Evolutionary conservation across 2,329 filamentous ascomycete species (phyloP), one percentile per base, ranked within the genome.

Genomic region (Aspergillus persii): DNA sequence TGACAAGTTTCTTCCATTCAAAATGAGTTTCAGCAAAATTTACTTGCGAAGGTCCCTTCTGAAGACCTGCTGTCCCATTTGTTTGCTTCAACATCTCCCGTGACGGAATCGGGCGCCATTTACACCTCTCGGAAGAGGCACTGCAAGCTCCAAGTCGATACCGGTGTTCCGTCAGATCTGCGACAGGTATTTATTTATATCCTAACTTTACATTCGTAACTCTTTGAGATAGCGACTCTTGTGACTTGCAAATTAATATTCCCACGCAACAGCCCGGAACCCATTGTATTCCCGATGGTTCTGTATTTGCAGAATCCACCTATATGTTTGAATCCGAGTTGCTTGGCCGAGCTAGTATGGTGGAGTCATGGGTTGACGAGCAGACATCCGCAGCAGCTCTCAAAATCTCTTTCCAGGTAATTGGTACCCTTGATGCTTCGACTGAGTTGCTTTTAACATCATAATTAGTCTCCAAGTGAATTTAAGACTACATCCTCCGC

Each of bases 331-430:
- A 51, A 44, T 58, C 50, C 26, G 63, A 64, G 50, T 52, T 69
- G 12, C 59, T 71, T 4, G 30, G 75, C 78, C 23, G 83, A 80
- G 29, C 80, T 54, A 57, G 66, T 61, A 59, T 71, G 59, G 49
- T 69, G 59, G 66, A 74, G 65, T 62, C 66, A 66, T 65, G 69
- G 70, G 47, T 63, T 36, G 60, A 74, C 71, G 66, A 59, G 60
- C 66, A 60, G 56, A 63, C 54, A 48, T 63, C 60, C 31, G 55
- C 62, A 44, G 63, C 64, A 12, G 62, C 66, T 53, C 59, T 70
- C 36, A 69, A 58, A 44, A 50, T 74, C 9, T 62, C 68, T 4
- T 70, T 78, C 53, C 74, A 77, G 71, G 77, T 71, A 72, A 58
- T 26, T 66, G 8, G 26, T 30, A 46, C 30, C 11, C 39, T 9